phyloP scores from a whole-genome alignment of 108 stramenopile species.

The Nitzschia sp. region DNA sequence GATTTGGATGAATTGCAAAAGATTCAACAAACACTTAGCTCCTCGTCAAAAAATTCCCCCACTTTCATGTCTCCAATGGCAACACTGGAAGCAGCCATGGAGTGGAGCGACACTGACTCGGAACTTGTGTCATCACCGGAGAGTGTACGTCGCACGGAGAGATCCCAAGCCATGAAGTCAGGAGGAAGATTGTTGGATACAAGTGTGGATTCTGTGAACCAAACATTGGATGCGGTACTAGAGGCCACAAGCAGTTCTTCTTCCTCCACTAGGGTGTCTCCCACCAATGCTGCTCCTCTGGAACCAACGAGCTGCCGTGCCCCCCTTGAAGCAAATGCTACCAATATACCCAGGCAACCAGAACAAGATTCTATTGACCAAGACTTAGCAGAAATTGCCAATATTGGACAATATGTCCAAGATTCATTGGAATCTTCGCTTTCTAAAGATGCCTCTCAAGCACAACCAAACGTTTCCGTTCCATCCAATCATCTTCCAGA shows the following conservation, averaged over 20 bases:
- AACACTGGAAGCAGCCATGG: not conserved
- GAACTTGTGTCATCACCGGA: not conserved
- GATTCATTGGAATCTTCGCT: not conserved
- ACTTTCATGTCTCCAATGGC: not conserved
- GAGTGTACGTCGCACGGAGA: not conserved
- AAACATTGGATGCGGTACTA: too few relatives aligned
- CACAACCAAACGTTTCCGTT: too few relatives aligned
- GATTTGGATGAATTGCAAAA: not conserved
- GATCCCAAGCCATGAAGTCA: too few relatives aligned
- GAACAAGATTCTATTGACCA: conserved; percentile 2
- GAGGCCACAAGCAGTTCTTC: too few relatives aligned
- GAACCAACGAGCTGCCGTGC: too few relatives aligned
- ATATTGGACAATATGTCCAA: conserved; percentile 12
- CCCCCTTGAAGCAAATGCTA: too few relatives aligned
- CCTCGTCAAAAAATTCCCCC: not conserved
- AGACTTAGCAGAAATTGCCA: conserved; percentile 12
- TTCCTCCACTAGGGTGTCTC: too few relatives aligned
- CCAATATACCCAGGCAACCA: too few relatives aligned
- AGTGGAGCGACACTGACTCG: not conserved
- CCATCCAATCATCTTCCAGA: too few relatives aligned
- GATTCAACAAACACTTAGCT: not conserved
- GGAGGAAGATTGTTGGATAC: too few relatives aligned
- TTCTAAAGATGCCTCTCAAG: not conserved
- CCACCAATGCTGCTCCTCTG: too few relatives aligned
- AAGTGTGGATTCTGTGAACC: too few relatives aligned